Evolutionary conservation across 192 early-diverging fungal species (phyloP).

Genomic region (Pecoramyces ruminantium): DNA sequence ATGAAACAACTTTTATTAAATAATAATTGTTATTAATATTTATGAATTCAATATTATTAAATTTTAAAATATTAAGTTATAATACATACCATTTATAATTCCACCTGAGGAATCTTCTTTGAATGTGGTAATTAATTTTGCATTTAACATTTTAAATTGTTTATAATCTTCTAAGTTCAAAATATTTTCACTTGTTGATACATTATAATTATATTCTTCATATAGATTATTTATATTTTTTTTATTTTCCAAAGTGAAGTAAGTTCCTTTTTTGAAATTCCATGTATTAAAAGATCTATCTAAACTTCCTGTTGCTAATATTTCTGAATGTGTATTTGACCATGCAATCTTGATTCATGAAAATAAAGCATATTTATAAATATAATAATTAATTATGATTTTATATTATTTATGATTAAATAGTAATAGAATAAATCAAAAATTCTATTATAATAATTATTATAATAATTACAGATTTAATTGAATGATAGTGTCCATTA

Average conservation of each 20-base stretch:
- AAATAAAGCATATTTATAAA: too few relatives aligned
- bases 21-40: neutral
- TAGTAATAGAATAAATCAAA: too few relatives aligned
- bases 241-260: neutral
- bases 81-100: conserved; percentile 1
- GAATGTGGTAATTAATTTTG: conserved; percentile 11
- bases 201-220: neutral
- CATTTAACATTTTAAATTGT: conserved; percentile 4
- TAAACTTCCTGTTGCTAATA: conserved; percentile 34
- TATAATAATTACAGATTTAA: conserved; percentile 13
- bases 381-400: too few relatives aligned
- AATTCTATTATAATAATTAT: neutral
- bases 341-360: conserved; percentile 34
- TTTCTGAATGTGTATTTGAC: conserved; percentile 50
- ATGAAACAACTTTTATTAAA: conserved; percentile 1
- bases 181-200: conserved; percentile 7
- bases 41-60: too few relatives aligned
- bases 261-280: conserved; percentile 8
- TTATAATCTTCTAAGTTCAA: conserved; percentile 14
- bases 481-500: conserved; percentile 26
- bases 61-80: too few relatives aligned
- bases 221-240: neutral
- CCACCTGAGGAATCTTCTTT: neutral
- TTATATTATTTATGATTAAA: neutral
- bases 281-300: conserved; percentile 41